These are phyloP conservation scores for Lepiota venenata DNA, from an alignment of 768 basidiomycete species.

Conservation along the genomic window DNA sequence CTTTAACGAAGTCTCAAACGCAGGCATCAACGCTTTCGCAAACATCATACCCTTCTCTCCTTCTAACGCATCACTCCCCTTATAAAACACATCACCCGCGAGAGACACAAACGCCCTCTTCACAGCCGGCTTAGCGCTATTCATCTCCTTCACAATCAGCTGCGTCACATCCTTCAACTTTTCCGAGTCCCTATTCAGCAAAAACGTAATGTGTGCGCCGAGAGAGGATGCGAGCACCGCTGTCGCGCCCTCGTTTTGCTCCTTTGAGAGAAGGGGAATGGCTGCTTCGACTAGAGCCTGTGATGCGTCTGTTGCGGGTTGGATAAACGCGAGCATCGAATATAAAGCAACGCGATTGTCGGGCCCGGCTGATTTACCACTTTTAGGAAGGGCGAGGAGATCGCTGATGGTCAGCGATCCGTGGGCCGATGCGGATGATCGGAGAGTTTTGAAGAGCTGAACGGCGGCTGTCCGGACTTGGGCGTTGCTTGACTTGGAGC, in stretches of 20 bases:
- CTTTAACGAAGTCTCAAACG: conserved; percentile 72
- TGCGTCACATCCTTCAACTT: conserved; percentile 37
- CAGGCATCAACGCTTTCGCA: conserved; percentile 49
- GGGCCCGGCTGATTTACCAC: conserved; percentile 82
- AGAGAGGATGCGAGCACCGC: conserved; percentile 52
- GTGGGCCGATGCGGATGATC: conserved; percentile 19
- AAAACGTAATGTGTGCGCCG: conserved; percentile 52
- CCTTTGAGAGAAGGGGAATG: conserved; percentile 55
- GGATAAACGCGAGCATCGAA: conserved; percentile 62
- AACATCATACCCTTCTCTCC: conserved; percentile 47
- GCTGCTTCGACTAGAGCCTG: conserved; percentile 42
- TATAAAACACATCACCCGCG: conserved; percentile 57
- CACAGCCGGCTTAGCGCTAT: conserved; percentile 53
- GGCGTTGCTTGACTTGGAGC: conserved; percentile 72
- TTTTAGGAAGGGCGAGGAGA: conserved; percentile 67
- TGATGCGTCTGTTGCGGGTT: conserved; percentile 39
- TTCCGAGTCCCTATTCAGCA: conserved; percentile 44
- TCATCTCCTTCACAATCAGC: conserved; percentile 70
- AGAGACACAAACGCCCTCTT: conserved; percentile 62
- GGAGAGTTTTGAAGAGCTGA: conserved; percentile 49
- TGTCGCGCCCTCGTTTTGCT: conserved; percentile 69
- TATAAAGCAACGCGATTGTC: conserved; percentile 85
- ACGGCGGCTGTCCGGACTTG: conserved; percentile 54
- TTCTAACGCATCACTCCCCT: conserved; percentile 34
- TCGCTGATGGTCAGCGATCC: conserved; percentile 49